Conservation (phyloP, 805 yeast genomes). For the Huiozyma sinensis region DNA sequence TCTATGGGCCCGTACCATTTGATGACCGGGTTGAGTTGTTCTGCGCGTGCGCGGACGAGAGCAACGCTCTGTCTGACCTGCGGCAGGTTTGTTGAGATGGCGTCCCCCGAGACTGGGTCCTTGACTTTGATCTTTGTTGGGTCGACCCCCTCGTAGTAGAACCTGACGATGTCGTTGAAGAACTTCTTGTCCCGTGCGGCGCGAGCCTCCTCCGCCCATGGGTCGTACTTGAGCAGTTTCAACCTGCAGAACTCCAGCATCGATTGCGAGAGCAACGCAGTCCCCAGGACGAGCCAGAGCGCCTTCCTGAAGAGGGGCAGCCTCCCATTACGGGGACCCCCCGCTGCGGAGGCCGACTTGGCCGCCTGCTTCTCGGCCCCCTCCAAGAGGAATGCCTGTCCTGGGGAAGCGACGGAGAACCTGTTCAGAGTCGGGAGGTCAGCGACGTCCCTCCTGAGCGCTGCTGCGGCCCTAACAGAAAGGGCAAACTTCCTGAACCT, state of each 20-base stretch:
- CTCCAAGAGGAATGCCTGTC: slow-evolving; percentile 2
- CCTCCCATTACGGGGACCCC: not conserved
- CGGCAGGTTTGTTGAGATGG: slow-evolving; percentile 21
- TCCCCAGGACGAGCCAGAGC: slow-evolving; percentile 32
- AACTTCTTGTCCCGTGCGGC: slow-evolving; percentile 36
- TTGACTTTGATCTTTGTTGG: slow-evolving; percentile 26
- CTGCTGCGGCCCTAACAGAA: slow-evolving; percentile 2
- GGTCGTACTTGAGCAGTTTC: slow-evolving; percentile 39
- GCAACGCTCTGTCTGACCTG: slow-evolving; percentile 30
- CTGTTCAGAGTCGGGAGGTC: slow-evolving; percentile 26
- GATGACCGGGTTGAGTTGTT: slow-evolving; percentile 37
- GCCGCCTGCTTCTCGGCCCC: not conserved
- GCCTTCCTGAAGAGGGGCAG: slow-evolving; percentile 16
- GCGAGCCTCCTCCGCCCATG: slow-evolving; percentile 63
- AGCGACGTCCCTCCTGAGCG: slow-evolving; percentile 18
- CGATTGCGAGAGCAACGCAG: slow-evolving; percentile 40
- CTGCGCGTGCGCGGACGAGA: slow-evolving; percentile 32
- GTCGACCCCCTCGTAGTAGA: slow-evolving; percentile 28
- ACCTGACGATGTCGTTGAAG: slow-evolving; percentile 26
- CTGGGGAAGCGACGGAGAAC: slow-evolving; percentile 25
- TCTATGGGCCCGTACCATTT: slow-evolving; percentile 62
- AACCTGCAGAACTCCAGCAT: slow-evolving; percentile 48
- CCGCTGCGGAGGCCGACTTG: not conserved
- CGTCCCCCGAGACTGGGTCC: slow-evolving; percentile 23
- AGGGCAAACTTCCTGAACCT: slow-evolving; percentile 8